phyloP scores from a whole-genome alignment of 192 early-diverging fungal species.

The Entomortierella chlamydospora region DNA sequence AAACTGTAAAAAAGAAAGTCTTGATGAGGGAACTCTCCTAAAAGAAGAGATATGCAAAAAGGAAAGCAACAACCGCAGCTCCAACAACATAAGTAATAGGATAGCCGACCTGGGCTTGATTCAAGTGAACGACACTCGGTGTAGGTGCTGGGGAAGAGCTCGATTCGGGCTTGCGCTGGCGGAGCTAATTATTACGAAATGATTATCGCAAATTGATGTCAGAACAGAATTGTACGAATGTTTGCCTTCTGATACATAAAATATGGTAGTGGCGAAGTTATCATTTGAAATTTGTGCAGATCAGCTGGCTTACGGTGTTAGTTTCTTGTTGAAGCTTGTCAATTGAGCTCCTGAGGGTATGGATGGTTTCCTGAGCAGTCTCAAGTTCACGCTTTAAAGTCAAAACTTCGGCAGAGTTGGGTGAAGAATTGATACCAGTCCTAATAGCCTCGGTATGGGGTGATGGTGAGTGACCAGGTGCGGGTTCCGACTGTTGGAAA shows the following conservation, averaged over 20 bases:
- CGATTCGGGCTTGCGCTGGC: slow-evolving; percentile 37
- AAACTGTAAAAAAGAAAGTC: neutral
- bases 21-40: neutral
- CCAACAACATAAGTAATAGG: slow-evolving; percentile 38
- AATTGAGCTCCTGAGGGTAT: slow-evolving; percentile 21
- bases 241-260: no score
- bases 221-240: neutral
- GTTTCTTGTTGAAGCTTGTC: slow-evolving; percentile 29
- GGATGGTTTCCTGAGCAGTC: slow-evolving; percentile 23
- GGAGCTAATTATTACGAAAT: slow-evolving; percentile 21
- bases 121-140: slow-evolving; percentile 19
- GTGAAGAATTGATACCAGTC: neutral
- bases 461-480: slow-evolving; percentile 13
- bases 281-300: no score
- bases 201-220: neutral
- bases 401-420: slow-evolving; percentile 4
- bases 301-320: slow-evolving; percentile 32
- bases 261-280: no score
- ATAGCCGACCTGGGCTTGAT: slow-evolving; percentile 24
- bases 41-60: slow-evolving; percentile 45
- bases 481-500: neutral
- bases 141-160: slow-evolving; percentile 27
- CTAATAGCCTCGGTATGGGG: slow-evolving; percentile 3
- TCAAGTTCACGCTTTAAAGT: slow-evolving; percentile 42
- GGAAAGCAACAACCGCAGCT: slow-evolving; percentile 34